These are phyloP conservation scores for Alternaria angustiovoidea DNA, from an alignment of 2,329 filamentous ascomycete genomes.

Conservation along the genomic window DNA sequence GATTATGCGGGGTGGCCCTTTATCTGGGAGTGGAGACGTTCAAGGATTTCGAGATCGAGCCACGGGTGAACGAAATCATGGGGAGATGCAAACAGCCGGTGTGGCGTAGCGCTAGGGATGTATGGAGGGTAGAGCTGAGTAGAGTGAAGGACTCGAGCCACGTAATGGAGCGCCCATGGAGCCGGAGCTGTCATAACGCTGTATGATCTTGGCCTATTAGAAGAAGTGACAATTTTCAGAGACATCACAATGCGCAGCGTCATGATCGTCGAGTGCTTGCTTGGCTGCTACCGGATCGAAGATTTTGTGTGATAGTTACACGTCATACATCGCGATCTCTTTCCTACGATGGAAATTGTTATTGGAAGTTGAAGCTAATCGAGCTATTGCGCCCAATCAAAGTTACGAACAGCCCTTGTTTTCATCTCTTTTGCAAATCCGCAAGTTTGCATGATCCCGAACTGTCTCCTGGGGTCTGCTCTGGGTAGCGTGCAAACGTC, in stretches of 20 bases:
- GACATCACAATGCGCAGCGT: constrained; percentile 4
- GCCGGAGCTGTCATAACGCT: neutral
- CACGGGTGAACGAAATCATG: neutral
- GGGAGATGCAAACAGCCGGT: neutral
- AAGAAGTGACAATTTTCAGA: neutral
- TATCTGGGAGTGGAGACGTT: neutral
- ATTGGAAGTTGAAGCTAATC: constrained; percentile 1
- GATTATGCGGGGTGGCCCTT: constrained; percentile 5
- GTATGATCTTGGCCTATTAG: neutral
- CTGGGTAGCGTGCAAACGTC: neutral
- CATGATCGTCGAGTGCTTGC: neutral
- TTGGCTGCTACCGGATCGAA: neutral
- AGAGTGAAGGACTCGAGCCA: neutral
- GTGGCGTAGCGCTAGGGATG: neutral
- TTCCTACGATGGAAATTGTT: neutral
- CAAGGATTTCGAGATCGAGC: neutral
- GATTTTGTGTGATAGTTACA: neutral
- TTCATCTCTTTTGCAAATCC: neutral
- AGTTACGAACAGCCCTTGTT: neutral
- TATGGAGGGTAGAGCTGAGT: neutral
- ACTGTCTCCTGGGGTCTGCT: neutral
- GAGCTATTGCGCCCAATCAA: neutral
- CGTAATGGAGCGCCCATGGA: neutral
- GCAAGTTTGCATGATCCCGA: neutral
- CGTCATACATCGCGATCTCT: constrained; percentile 5